Conservation (phyloP, 345 rosid species). For the Noccaea bulbosa region DNA sequence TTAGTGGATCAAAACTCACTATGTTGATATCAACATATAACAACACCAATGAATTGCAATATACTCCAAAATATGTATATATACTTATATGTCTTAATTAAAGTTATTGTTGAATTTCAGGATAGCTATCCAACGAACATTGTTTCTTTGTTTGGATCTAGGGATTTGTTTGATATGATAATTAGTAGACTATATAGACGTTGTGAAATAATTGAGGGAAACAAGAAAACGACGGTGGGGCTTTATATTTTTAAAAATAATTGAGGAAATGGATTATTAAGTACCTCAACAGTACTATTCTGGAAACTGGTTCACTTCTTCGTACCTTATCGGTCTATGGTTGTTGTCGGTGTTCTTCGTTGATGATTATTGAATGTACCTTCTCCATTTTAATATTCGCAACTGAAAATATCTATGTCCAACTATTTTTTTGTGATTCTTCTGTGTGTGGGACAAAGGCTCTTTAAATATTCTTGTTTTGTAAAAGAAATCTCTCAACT, state of each 20-base stretch:
- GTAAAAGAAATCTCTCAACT: background rate
- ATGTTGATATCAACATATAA: background rate
- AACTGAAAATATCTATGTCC: slow-evolving; percentile 22
- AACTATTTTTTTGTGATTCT: background rate
- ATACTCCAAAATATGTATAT: too few relatives aligned
- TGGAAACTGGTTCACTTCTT: slow-evolving; percentile 36
- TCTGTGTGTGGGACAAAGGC: background rate
- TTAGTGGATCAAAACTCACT: slow-evolving; percentile 1
- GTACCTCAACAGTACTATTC: slow-evolving; percentile 36
- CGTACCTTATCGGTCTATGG: slow-evolving; percentile 33
- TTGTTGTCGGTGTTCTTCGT: slow-evolving; percentile 37
- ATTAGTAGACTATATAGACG: slow-evolving; percentile 22
- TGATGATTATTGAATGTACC: slow-evolving; percentile 12
- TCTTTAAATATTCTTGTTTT: background rate
- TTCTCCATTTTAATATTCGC: slow-evolving; percentile 21
- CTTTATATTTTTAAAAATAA: slow-evolving; percentile 29
- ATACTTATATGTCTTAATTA: too few relatives aligned
- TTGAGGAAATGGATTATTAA: slow-evolving; percentile 35
- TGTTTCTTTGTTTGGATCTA: background rate
- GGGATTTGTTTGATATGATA: slow-evolving; percentile 22
- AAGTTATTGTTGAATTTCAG: background rate
- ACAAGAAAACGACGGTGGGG: slow-evolving; percentile 44
- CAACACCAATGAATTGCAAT: background rate
- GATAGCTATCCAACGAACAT: slow-evolving; percentile 16
- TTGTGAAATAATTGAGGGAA: slow-evolving; percentile 44